A percentile compares a stretch with the other conserved stretches of the same genome.
These are phyloP conservation scores for Pilatotrama ljubarskyi DNA, from an alignment of 768 basidiomycete genomes.

Conservation along the genomic window DNA sequence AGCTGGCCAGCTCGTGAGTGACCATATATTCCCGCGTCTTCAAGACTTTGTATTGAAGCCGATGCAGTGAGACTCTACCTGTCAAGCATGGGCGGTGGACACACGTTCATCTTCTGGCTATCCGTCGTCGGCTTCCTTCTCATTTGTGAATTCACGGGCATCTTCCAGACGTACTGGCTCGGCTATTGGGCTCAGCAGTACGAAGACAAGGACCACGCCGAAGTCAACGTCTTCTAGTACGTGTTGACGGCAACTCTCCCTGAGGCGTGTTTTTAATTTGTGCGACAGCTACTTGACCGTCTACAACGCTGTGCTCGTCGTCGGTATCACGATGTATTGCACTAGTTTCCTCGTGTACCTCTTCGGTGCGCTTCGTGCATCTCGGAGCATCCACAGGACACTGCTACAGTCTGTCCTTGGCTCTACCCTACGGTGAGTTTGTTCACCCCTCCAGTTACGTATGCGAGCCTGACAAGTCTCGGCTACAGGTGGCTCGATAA, in stretches of 20 bases:
- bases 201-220: constrained; percentile 26
- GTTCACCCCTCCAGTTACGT: not conserved
- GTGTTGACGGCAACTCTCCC: constrained; percentile 5
- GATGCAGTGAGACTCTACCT: constrained; percentile 34
- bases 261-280: not conserved
- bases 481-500: constrained; percentile 48
- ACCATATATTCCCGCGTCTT: not conserved
- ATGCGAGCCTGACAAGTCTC: not conserved
- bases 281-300: constrained; percentile 31
- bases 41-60: not conserved
- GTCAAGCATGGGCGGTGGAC: constrained; percentile 28
- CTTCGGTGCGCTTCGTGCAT: constrained; percentile 33
- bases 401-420: constrained; percentile 33
- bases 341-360: constrained; percentile 26
- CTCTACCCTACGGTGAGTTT: constrained; percentile 31
- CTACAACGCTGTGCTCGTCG: constrained; percentile 25
- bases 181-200: constrained; percentile 40
- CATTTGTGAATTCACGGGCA: constrained; percentile 15
- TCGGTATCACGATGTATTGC: constrained; percentile 24
- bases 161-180: constrained; percentile 36
- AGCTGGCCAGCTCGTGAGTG: constrained; percentile 37
- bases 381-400: constrained; percentile 33
- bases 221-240: constrained; percentile 35
- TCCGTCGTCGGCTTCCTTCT: constrained; percentile 21
- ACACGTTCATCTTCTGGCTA: constrained; percentile 32